Evolutionary conservation across 352 stramenopile species (phyloP).

Genomic region (Pythium brachiatum): DNA sequence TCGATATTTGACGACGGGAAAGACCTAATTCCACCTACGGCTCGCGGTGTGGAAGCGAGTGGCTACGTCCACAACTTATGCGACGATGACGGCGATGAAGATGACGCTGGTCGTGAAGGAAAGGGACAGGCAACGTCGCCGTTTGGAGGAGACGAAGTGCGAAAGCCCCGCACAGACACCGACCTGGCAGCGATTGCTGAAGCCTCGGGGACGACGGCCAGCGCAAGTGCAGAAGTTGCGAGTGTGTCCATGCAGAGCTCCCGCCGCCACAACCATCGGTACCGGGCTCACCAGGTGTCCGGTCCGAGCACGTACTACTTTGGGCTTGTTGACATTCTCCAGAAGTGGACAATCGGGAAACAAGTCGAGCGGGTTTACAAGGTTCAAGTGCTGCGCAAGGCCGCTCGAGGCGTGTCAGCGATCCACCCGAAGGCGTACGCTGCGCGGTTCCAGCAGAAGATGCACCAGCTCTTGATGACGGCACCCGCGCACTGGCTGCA

Average conservation of each 20-base stretch:
- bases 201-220: constrained; percentile 8
- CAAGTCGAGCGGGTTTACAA: constrained; percentile 83
- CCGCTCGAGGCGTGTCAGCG: constrained; percentile 65
- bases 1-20: neutral
- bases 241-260: neutral
- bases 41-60: constrained; percentile 21
- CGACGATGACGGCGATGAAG: constrained; percentile 20
- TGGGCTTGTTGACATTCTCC: constrained; percentile 87
- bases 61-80: constrained; percentile 40
- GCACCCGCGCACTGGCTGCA: constrained; percentile 26
- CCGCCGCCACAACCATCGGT: constrained; percentile 35
- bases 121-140: neutral
- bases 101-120: constrained; percentile 27
- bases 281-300: constrained; percentile 74
- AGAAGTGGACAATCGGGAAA: constrained; percentile 85
- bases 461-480: constrained; percentile 79
- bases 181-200: constrained; percentile 1
- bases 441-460: constrained; percentile 79
- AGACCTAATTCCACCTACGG: neutral
- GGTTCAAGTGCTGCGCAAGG: constrained; percentile 74
- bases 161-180: neutral
- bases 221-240: constrained; percentile 1
- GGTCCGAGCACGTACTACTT: constrained; percentile 89
- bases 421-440: constrained; percentile 71
- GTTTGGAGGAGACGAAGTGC: constrained; percentile 4